Evolutionary conservation across 2,329 filamentous ascomycete genomes (phyloP).

Genomic region (Colletotrichum orchidophilum): DNA sequence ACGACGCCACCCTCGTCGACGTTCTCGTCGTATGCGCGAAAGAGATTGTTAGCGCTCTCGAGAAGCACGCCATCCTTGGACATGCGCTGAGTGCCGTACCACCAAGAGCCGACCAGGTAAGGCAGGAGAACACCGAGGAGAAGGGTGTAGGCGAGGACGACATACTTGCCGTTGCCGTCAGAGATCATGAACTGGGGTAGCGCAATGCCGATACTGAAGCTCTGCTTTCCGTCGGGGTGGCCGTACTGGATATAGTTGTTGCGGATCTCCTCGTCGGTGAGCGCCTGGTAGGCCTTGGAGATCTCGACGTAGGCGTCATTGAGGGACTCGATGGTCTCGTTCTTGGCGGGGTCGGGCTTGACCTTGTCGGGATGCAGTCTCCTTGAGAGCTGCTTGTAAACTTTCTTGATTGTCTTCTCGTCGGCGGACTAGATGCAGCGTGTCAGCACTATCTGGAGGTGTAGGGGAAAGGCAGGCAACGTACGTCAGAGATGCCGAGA

Average conservation of each 20-base stretch:
- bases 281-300: slow-evolving; percentile 96
- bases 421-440: slow-evolving; percentile 67
- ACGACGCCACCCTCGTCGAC: slow-evolving; percentile 84
- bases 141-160: slow-evolving; percentile 87
- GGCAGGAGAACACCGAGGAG: slow-evolving; percentile 91
- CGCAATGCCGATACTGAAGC: slow-evolving; percentile 96
- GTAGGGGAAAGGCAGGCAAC: slow-evolving; percentile 36
- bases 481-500: slow-evolving; percentile 82
- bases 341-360: slow-evolving; percentile 82
- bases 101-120: slow-evolving; percentile 96
- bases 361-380: slow-evolving; percentile 95
- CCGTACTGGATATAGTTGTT: slow-evolving; percentile 98
- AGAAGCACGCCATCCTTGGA: slow-evolving; percentile 95
- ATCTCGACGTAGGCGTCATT: slow-evolving; percentile 94
- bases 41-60: slow-evolving; percentile 93
- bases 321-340: slow-evolving; percentile 85
- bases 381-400: slow-evolving; percentile 87
- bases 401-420: slow-evolving; percentile 91
- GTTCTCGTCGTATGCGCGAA: slow-evolving; percentile 89
- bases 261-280: slow-evolving; percentile 96
- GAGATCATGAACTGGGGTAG: slow-evolving; percentile 92
- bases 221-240: slow-evolving; percentile 97
- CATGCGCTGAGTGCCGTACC: slow-evolving; percentile 94
- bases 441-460: slow-evolving; percentile 14
- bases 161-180: slow-evolving; percentile 94